A percentile compares a stretch with the other conserved stretches of the same genome.
phyloP scores from a whole-genome alignment of 257 asterid species.

The Verbena officinalis region DNA sequence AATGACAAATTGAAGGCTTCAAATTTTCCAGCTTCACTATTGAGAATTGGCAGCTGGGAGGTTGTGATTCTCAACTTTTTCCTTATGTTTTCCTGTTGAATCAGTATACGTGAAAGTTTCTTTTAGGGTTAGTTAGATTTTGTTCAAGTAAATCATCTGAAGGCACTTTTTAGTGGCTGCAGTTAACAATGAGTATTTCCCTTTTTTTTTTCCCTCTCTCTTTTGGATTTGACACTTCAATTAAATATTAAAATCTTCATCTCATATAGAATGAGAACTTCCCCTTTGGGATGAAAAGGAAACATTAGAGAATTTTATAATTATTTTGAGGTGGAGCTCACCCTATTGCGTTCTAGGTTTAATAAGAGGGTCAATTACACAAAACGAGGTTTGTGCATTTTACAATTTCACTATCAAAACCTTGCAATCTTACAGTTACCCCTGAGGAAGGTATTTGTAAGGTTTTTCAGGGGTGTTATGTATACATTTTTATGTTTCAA shows the following conservation, averaged over 20 bases:
- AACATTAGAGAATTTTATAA: not conserved
- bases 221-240: not conserved
- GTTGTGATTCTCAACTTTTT: conserved; percentile 38
- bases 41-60: conserved; percentile 92
- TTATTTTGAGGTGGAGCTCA: not conserved
- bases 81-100: conserved; percentile 6
- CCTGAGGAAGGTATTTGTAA: too few species aligned
- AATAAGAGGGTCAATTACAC: too few species aligned
- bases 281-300: not conserved
- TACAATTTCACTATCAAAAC: too few species aligned
- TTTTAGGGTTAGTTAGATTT: not conserved
- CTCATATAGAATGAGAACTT: conserved; percentile 10
- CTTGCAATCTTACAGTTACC: too few species aligned
- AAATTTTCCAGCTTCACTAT: conserved; percentile 61
- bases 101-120: not conserved
- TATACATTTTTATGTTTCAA: too few species aligned
- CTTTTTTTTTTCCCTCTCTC: too few species aligned
- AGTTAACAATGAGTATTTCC: too few species aligned
- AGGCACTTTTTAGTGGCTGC: conserved; percentile 1
- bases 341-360: not conserved
- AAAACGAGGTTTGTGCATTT: too few species aligned
- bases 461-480: too few species aligned
- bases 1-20: conserved; percentile 83
- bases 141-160: not conserved
- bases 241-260: not conserved